Evolutionary conservation across 2,329 filamentous ascomycete genomes (phyloP).

Genomic region (Beauveria varroae): DNA sequence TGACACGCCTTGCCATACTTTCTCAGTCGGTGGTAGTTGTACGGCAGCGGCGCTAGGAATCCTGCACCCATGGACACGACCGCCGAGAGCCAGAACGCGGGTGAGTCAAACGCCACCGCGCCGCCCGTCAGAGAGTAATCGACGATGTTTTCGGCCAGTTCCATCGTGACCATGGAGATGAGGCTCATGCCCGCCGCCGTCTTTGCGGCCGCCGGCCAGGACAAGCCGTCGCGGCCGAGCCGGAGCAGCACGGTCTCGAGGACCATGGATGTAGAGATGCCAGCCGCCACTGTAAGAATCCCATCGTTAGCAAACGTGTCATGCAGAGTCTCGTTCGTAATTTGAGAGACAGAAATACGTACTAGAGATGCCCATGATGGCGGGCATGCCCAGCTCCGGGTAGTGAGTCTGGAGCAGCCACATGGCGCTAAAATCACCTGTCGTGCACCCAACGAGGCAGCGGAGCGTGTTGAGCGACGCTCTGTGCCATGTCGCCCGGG

Average conservation of each 20-base stretch:
- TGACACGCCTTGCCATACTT: conserved; percentile 43
- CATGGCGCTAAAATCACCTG: conserved; percentile 49
- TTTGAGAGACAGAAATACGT: conserved; percentile 12
- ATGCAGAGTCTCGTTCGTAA: too few species aligned
- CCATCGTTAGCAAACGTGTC: too few species aligned
- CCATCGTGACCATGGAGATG: conserved; percentile 53
- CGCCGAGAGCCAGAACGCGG: conserved; percentile 46
- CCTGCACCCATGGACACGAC: conserved; percentile 34
- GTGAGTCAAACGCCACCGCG: conserved; percentile 35
- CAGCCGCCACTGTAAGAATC: conserved; percentile 37
- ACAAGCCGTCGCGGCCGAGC: conserved; percentile 37
- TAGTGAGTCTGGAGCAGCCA: conserved; percentile 45
- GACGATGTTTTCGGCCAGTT: conserved; percentile 44
- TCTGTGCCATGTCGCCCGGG: conserved; percentile 34
- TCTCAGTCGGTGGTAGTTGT: conserved; percentile 42
- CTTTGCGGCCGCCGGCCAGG: conserved; percentile 37
- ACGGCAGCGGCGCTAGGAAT: conserved; percentile 43
- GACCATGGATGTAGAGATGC: conserved; percentile 42
- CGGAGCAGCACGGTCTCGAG: conserved; percentile 46
- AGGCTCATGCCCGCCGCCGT: conserved; percentile 52
- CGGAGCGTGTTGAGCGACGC: conserved; percentile 46
- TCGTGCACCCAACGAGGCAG: conserved; percentile 47
- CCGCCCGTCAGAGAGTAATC: conserved; percentile 50
- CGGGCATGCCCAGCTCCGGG: conserved; percentile 36
- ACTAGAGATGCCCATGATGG: conserved; percentile 48